Base-by-base conservation (phyloP, 148 eudicot species). In the Limonium bicolor region DNA sequence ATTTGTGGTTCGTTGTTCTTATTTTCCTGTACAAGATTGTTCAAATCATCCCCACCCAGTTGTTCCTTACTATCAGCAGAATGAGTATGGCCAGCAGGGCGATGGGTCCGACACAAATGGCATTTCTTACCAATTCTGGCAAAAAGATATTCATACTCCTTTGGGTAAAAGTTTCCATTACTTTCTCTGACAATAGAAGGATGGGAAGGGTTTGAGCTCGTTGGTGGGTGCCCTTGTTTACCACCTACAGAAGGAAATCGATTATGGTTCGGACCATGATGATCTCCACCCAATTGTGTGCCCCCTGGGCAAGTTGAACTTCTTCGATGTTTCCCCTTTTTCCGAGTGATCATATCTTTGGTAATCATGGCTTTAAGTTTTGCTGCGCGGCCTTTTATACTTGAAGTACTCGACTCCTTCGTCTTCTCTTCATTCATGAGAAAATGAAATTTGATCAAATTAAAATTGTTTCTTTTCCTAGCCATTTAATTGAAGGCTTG, bases 311-410 rank as follows among this genome's bases (percentile, higher is more conserved):
- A 67, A 0, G 94, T 78, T 3, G 68, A 60, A 51, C 70, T 78
- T 55, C 94, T 59, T 21, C 66, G 42, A 53, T 87, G 96, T 19
- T 64, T 54, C 10, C 74, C 62, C 52, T 15, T 71, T 51, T 71
- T 71, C 52, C 67, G n/a, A n/a, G n/a, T 78, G 0, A 64, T 48
- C 23, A 62, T 67, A 45, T 86, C 94, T 35, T 74, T 73, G 0
- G 58, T 27, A 14, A 82, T 71, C 66, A 65, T 32, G 27, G 72
- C 72, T 58, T 36, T 76, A 13, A 87, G 62, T 33, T 72, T 62
- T 23, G 82, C 48, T 47, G 66, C 78, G 54, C 75, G 48, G 2
- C 69, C 59, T 56, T 76, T 86, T 21, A 45, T 46, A 20, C 44
- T 34, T 41, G 60, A 48, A 43, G 56, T 37, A 1, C 61, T 19